Conservation (phyloP, 1,284 basidiomycete species). For the Tausonia pullulans region DNA sequence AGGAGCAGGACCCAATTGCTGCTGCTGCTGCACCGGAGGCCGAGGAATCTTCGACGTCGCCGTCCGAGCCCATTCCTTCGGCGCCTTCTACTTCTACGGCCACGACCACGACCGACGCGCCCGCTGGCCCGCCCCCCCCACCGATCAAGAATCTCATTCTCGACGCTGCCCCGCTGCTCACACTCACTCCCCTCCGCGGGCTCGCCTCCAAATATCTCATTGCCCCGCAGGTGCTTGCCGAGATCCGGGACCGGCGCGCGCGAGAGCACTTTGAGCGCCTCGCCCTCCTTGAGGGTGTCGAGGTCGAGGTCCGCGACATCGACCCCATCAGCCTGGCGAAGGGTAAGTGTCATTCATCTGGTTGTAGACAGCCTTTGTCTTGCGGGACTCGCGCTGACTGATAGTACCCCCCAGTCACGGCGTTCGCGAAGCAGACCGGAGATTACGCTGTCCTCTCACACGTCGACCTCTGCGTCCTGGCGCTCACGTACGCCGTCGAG, state of each 20-base stretch:
- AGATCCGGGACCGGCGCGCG: slow-evolving; percentile 75
- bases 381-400: not conserved
- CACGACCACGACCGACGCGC: too few species aligned
- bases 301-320: slow-evolving; percentile 61
- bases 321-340: slow-evolving; percentile 59
- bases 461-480: slow-evolving; percentile 83
- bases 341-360: slow-evolving; percentile 42
- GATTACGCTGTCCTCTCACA: slow-evolving; percentile 88
- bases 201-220: slow-evolving; percentile 72
- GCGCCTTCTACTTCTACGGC: too few species aligned
- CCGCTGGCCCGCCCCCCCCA: slow-evolving; percentile 14
- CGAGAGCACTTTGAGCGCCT: slow-evolving; percentile 72
- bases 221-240: slow-evolving; percentile 75
- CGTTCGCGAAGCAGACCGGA: slow-evolving; percentile 90
- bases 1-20: too few species aligned
- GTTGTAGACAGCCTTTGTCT: not conserved
- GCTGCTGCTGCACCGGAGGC: too few species aligned
- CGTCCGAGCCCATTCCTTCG: too few species aligned
- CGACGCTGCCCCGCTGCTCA: slow-evolving; percentile 82
- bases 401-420: slow-evolving; percentile 50
- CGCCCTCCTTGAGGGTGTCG: slow-evolving; percentile 59
- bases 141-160: slow-evolving; percentile 65
- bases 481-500: slow-evolving; percentile 72
- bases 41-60: too few species aligned
- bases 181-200: slow-evolving; percentile 70